Evolutionary conservation across 2,329 filamentous ascomycete genomes (phyloP).

Genomic region (Gnomoniopsis sp.): DNA sequence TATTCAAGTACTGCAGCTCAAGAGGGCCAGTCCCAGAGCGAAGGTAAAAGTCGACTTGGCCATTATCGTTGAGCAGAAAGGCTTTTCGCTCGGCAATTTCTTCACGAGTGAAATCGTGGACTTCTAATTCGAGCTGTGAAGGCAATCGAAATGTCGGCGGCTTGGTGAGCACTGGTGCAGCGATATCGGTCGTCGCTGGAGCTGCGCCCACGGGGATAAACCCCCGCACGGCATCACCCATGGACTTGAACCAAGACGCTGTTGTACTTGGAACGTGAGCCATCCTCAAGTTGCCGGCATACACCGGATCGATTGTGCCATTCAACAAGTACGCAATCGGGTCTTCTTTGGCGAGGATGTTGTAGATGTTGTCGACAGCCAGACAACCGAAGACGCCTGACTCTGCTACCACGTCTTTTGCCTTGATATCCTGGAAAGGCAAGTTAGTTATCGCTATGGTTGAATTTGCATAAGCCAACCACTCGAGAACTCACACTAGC

Average conservation of each 20-base stretch:
- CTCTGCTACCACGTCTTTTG: slow-evolving; percentile 67
- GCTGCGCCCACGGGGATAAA: slow-evolving; percentile 53
- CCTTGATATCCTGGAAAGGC: slow-evolving; percentile 43
- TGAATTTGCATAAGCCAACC: too few relatives aligned
- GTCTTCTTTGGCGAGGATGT: slow-evolving; percentile 69
- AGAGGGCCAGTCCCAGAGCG: slow-evolving; percentile 80
- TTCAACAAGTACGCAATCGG: slow-evolving; percentile 91
- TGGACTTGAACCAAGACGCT: slow-evolving; percentile 60
- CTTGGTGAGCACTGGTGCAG: slow-evolving; percentile 26
- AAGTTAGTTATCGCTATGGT: background rate
- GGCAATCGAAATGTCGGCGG: slow-evolving; percentile 48
- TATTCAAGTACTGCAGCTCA: slow-evolving; percentile 94
- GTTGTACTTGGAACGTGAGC: slow-evolving; percentile 75
- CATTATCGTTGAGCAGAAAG: slow-evolving; percentile 88
- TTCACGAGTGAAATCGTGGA: slow-evolving; percentile 90
- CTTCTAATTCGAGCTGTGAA: slow-evolving; percentile 82
- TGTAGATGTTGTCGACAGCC: slow-evolving; percentile 94
- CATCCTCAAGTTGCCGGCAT: slow-evolving; percentile 71
- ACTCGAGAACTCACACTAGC: slow-evolving; percentile 31
- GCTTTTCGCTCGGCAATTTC: slow-evolving; percentile 89
- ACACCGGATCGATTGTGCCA: slow-evolving; percentile 78
- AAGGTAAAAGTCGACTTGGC: slow-evolving; percentile 89
- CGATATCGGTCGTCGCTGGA: slow-evolving; percentile 21
- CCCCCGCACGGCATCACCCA: slow-evolving; percentile 60
- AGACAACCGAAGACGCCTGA: slow-evolving; percentile 82